Base-by-base conservation (phyloP, 148 eudicot species). In the Rhododendron griersonianum region DNA sequence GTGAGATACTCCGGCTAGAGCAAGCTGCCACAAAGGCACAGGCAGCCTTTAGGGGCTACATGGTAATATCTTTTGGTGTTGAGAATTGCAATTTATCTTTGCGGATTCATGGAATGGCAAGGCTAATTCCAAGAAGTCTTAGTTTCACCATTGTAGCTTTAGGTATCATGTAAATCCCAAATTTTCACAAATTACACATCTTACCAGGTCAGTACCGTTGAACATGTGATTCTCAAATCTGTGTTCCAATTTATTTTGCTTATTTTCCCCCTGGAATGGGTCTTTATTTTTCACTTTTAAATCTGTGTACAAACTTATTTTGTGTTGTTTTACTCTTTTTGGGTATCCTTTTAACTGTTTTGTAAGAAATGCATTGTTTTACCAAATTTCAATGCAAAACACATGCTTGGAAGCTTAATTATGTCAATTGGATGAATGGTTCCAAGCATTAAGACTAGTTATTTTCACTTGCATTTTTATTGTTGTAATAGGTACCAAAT, bases 11-110 rank as follows among this genome's bases (percentile, higher is more conserved):
- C 75, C 87, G 59, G 51, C 91, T 67, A 85, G 91, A 92, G 47
- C 76, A 86, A 85, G 92, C 94, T 87, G 95, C 93, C 50, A 88
- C 90, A 78, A 91, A 92, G 88, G 90, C 90, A 80, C 93, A 90
- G 86, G 93, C 95, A 33, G 93, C 92, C 83, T 93, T 93, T 82
- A 87, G 92, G 87, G 93, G 93, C 47, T 91, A 89, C 89, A 83
- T 91, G 95, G 95, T 93, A 93, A 89, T 69, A 45, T 41, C 37
- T 45, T 75, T 67, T 85, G 14, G 35, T 9, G 61, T 35, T 2
- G 61, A 33, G 19, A 18, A 48, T 21, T 51, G 63, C 50, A 21
- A 21, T 75, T 16, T 81, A 39, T 83, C n/a, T 23, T 16, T 30
- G 37, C 81, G 21, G 33, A 48, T 35, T 35, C 51, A 18, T 18